phyloP scores from a whole-genome alignment of 768 basidiomycete genomes.

The Termitomyces sp. region DNA sequence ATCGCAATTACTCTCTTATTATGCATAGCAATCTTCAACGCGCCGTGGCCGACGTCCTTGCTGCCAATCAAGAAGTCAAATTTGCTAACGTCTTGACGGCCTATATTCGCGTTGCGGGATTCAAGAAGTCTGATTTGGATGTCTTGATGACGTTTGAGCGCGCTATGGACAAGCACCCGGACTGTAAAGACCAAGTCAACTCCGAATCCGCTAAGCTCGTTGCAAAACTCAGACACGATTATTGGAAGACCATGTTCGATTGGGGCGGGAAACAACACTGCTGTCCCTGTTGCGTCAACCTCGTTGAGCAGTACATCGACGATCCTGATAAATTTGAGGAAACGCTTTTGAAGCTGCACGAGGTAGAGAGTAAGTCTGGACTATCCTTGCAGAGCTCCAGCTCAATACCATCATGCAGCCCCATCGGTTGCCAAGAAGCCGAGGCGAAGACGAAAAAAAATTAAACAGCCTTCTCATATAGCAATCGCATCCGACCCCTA shows the following conservation, averaged over 20 bases:
- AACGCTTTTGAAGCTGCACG: background rate
- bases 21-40: slow-evolving; percentile 18
- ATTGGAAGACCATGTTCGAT: slow-evolving; percentile 13
- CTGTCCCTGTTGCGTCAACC: slow-evolving; percentile 13
- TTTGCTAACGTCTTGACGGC: slow-evolving; percentile 14
- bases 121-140: slow-evolving; percentile 7
- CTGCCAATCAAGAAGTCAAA: slow-evolving; percentile 13
- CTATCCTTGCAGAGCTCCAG: background rate
- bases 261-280: slow-evolving; percentile 10
- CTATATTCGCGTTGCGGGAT: slow-evolving; percentile 13
- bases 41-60: slow-evolving; percentile 15
- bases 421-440: background rate
- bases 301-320: slow-evolving; percentile 9
- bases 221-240: slow-evolving; percentile 12
- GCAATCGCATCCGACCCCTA: slow-evolving; percentile 10
- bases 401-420: background rate
- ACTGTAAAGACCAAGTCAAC: slow-evolving; percentile 10
- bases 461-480: background rate
- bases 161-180: slow-evolving; percentile 14
- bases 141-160: slow-evolving; percentile 13
- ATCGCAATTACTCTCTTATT: background rate
- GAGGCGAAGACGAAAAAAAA: slow-evolving; percentile 7
- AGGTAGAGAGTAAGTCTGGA: background rate
- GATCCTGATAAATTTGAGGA: slow-evolving; percentile 10
- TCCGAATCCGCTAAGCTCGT: slow-evolving; percentile 10